Base-by-base conservation (phyloP, 1,284 basidiomycete species). In the Moniliophthora roreri region DNA sequence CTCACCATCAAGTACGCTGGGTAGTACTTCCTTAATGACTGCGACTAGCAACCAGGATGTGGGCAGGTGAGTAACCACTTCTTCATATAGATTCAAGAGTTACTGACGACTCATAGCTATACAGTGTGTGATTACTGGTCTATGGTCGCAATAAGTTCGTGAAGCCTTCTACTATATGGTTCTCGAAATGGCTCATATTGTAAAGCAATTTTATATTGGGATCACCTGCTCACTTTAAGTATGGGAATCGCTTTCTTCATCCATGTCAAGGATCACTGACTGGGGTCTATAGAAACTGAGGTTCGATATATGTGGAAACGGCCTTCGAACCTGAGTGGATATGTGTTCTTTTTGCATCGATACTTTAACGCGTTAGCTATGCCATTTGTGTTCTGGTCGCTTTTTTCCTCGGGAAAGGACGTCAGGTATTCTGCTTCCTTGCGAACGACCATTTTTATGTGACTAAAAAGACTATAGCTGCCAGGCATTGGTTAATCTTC, bases 281-380 rank as follows among this genome's bases (percentile, higher is more conserved):
- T 39, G 38, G 20, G 5, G n/a, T 39, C n/a, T 2, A 9, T 20
- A 41, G 40, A 41, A 11, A 18, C 21, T 21, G 40, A 41, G 40
- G 23, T 41, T 11, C n/a, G 21, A 23, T 23, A 18, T 20, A 4
- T 41, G 21, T 41, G 40, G 40, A 41, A 41, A 18, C 40, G 40
- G 23, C 18, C 18, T 18, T 18, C 40, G 18, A 41, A 41, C 10
- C 23, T 26, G 6, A 45, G 42, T 16, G 42, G 23, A 16, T 44
- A 44, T 23, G 7, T 45, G n/a, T 45, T 45, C 16, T 45, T 45
- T 16, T n/a, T 45, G 10, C 42, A 45, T 45, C 42, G 42, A 21
- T 45, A 45, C 42, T 45, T 26, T 24, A 45, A 45, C 26, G 15
- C 24, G n/a, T 11, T 45, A 9, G 42, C 42, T 10, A 26, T 24